A percentile compares a stretch with the other conserved stretches of the same genome.
phyloP scores from a whole-genome alignment of 2,329 filamentous ascomycete genomes.

The Arthrobotrys sphaeroides region DNA sequence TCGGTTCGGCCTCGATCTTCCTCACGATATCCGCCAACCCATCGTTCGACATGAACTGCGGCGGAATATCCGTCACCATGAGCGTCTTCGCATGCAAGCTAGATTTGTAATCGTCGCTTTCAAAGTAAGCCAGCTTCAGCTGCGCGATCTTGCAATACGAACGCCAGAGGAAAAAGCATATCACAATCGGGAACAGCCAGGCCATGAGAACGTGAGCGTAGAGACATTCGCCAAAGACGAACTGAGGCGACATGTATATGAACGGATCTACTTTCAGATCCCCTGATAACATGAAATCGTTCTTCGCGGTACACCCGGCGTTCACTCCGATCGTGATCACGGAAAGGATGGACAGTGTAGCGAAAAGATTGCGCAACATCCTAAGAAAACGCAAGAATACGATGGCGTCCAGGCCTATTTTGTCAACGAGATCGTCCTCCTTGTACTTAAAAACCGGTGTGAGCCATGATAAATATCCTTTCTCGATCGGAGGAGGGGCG shows the following conservation, averaged over 20 bases:
- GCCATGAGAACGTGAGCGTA: constrained; percentile 71
- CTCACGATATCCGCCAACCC: constrained; percentile 83
- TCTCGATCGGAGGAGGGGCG: constrained; percentile 84
- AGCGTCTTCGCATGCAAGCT: constrained; percentile 79
- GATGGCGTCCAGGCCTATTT: constrained; percentile 86
- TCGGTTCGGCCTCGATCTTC: constrained; percentile 37
- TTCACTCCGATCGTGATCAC: constrained; percentile 42
- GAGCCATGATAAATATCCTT: constrained; percentile 88
- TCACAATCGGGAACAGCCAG: constrained; percentile 76
- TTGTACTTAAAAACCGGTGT: constrained; percentile 78
- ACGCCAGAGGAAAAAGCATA: constrained; percentile 85
- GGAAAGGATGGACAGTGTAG: constrained; percentile 16
- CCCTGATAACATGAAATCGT: neutral
- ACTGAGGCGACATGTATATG: constrained; percentile 69
- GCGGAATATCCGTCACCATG: constrained; percentile 82
- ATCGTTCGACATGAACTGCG: constrained; percentile 80
- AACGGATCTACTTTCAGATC: constrained; percentile 59
- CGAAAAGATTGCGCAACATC: constrained; percentile 53
- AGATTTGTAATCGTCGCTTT: constrained; percentile 85
- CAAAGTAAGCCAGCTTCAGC: constrained; percentile 80
- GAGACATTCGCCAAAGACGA: constrained; percentile 66
- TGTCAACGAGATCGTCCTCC: constrained; percentile 79
- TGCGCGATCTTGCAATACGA: constrained; percentile 80
- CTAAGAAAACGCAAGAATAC: constrained; percentile 53
- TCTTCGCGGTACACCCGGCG: constrained; percentile 54